Conservation (phyloP, 2,329 filamentous ascomycete genomes). For the Elsinoe arachidis region DNA sequence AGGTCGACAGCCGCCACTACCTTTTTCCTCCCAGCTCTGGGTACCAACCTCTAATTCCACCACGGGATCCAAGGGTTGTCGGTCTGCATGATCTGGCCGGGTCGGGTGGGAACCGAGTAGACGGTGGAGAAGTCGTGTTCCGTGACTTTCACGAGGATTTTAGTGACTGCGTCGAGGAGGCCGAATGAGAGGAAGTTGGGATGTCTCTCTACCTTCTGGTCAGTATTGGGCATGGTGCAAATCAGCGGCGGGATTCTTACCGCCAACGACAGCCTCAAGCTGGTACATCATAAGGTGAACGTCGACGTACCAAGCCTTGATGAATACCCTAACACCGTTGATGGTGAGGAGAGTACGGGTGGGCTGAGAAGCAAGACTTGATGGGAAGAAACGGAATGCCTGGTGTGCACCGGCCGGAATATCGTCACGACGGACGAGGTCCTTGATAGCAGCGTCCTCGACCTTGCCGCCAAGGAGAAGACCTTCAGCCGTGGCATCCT, state of each 20-base stretch:
- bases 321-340: neutral
- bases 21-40: too few relatives aligned
- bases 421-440: neutral
- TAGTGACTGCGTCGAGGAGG: neutral
- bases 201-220: neutral
- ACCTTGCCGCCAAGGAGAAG: neutral
- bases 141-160: neutral
- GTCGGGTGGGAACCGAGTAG: neutral
- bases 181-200: neutral
- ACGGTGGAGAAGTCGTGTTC: neutral
- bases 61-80: neutral
- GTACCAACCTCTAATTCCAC: neutral
- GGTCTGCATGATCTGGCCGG: neutral
- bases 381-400: neutral
- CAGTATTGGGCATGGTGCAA: neutral
- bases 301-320: neutral
- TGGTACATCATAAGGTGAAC: neutral
- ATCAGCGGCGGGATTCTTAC: neutral
- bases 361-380: neutral
- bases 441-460: neutral
- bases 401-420: neutral
- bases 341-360: neutral
- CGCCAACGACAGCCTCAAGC: neutral
- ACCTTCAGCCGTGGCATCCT: neutral
- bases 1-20: too few relatives aligned